Evolutionary conservation across 208 protist genomes (phyloP).

Genomic region (Acanthamoeba culbertsoni): DNA sequence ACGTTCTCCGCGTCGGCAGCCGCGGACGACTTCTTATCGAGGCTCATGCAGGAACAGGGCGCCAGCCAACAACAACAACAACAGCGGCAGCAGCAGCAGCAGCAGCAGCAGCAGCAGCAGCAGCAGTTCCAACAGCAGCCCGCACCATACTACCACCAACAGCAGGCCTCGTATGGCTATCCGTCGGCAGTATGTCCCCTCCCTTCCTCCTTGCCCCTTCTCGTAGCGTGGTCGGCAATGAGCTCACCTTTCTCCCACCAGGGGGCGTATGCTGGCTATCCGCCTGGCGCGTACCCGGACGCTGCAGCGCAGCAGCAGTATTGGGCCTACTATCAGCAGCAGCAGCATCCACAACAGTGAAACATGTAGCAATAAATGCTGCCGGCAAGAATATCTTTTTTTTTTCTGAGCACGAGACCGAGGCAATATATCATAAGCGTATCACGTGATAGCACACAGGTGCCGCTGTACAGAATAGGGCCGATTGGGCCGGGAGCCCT

Average conservation of each 20-base stretch:
- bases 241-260: neutral
- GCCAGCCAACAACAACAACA: neutral
- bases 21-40: neutral
- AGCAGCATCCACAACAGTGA: neutral
- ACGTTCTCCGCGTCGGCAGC: neutral
- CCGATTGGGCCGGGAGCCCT: too few relatives aligned
- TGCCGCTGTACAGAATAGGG: too few relatives aligned
- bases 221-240: neutral
- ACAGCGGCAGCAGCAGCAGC: neutral
- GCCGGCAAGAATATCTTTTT: neutral
- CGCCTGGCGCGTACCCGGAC: neutral
- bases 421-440: too few relatives aligned
- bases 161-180: neutral
- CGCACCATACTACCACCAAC: neutral
- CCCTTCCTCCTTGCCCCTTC: neutral
- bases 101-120: neutral
- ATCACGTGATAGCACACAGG: too few relatives aligned
- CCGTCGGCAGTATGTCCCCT: neutral
- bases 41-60: neutral
- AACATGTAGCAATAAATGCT: too few relatives aligned
- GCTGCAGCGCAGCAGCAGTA: neutral
- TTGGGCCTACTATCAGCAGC: neutral
- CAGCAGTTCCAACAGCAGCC: too few relatives aligned
- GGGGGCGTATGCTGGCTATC: neutral
- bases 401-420: neutral